Evolutionary conservation across 345 rosid species (phyloP), one percentile per base, ranked within the genome.

Genomic region (Combretum micranthum): DNA sequence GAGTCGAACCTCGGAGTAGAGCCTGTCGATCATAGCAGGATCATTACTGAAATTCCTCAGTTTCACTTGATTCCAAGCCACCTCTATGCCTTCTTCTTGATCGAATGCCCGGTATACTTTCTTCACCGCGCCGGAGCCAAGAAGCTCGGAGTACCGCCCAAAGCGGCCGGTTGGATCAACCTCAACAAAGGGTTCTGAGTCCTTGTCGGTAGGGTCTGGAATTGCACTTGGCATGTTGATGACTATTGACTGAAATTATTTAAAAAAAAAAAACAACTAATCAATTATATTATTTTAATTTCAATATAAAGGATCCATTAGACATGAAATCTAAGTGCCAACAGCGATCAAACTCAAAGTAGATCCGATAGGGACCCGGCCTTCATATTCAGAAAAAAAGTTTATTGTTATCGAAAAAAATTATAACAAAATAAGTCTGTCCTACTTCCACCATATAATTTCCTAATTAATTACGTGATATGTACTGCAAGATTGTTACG

Each of bases 31-130:
- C 85, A 80, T 83, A 8, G 82, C 51, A 19, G 75, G 83, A 49
- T 86, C 90, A 56, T 77, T 53, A 0, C 69, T 68, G 55, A 86
- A 77, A 55, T 66, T 73, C 39, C 92, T 56, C 22, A 90, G 74
- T 32, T 83, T 86, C 21, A 86, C 95, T 68, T 90, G 95, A 65
- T 90, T 86, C 97, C 97, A 90, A 13, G 97, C 97, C 22, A 90
- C 97, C 57, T 90, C 97, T 9, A 86, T 84, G 37, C 95, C 97
- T 64, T 90, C 92, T 59, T 84, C 92, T 61, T 90, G 90, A 64
- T 90, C 97, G 56, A 90, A 90, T 15, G 95, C 95, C 0, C 97
- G 72, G 72, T 90, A 90, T 15, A 90, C 97, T 37, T 81, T 86
- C 50, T 90, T 90, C 15, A 84, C 86, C 0, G 95, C 86, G 0